phyloP scores from a whole-genome alignment of 139 green algal genomes.

The Dunaliella primolecta region DNA sequence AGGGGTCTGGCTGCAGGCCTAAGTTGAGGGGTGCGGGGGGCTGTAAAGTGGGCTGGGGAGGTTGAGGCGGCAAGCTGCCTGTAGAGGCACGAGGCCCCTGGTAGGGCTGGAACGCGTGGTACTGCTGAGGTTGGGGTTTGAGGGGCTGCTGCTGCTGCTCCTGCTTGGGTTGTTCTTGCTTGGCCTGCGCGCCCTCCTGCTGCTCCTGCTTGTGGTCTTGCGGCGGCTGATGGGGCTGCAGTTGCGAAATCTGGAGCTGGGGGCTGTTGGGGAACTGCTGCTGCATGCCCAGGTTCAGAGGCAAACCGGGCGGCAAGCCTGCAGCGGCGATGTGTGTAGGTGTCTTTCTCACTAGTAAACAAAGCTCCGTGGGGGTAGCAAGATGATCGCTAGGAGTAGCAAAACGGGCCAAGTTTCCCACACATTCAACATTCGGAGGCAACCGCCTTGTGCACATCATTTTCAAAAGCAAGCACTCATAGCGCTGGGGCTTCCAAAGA shows the following conservation, averaged over 20 bases:
- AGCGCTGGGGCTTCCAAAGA: too few species aligned
- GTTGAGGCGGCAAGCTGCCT: neutral
- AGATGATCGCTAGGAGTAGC: too few species aligned
- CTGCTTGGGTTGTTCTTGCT: too few species aligned
- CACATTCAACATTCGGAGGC: too few species aligned
- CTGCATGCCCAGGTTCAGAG: conserved; percentile 7
- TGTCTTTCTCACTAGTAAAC: too few species aligned
- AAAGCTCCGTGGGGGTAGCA: too few species aligned
- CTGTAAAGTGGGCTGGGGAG: neutral
- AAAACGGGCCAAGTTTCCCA: too few species aligned
- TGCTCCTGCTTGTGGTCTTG: conserved; percentile 23
- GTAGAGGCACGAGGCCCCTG: neutral
- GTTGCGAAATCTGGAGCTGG: neutral
- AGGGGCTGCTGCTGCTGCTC: conserved; percentile 12
- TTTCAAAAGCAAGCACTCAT: too few species aligned
- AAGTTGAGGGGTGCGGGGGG: neutral
- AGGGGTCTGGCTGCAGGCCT: neutral
- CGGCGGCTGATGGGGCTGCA: conserved; percentile 11
- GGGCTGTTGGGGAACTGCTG: neutral
- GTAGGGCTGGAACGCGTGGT: neutral
- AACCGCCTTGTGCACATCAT: too few species aligned
- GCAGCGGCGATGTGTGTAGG: too few species aligned
- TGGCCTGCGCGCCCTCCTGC: neutral
- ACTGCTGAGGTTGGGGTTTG: conserved; percentile 11
- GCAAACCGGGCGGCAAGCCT: neutral